Evolutionary conservation across 148 eudicot species (phyloP), one percentile per base, ranked within the genome.

Genomic region (Polygonum maritimum): DNA sequence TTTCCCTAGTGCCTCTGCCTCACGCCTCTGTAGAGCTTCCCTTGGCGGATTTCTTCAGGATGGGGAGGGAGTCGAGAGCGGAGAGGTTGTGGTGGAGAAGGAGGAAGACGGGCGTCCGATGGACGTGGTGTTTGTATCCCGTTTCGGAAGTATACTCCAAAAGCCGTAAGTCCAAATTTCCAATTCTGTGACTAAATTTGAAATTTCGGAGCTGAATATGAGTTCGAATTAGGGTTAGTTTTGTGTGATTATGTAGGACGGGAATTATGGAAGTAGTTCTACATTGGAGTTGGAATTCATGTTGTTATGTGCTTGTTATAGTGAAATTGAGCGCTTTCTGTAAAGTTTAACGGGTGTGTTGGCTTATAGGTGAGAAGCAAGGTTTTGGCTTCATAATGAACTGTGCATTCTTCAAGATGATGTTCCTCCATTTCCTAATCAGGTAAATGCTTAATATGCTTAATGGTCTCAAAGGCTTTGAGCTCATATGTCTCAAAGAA

Each of bases 361-460:
- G 60, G 62, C 48, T 48, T 47, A 1, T 41, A 95, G 98, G 97
- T 95, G 80, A 92, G 96, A 85, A 89, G 79, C 76, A 95, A 88
- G 82, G 99, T 95, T 70, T 78, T 92, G 83, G 98, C 87, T 84
- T 90, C 96, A 49, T 86, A 95, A 90, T 79, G 98, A 95, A 82
- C 91, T 95, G 58, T 95, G 98, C 83, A 87, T 95, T 85, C 97
- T 95, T 89, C 98, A 95, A 87, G 98, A 95, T 80, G 98, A 95
- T 82, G 98, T 95, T 80, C 98, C 98, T 76, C 78, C 98, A 75
- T 95, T 95, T 73, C 94, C 98, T 67, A 90, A 92, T 81, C 88
- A 95, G 92, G 98, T 95, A 84, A 19, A 31, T 40, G 55, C 44
- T 71, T 40, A 19, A 71, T 71, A 67, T 13, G 18, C 45, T 67